Evolutionary conservation across 495 filamentous ascomycete genomes (phyloP).

Genomic region (Penicillium lividum): DNA sequence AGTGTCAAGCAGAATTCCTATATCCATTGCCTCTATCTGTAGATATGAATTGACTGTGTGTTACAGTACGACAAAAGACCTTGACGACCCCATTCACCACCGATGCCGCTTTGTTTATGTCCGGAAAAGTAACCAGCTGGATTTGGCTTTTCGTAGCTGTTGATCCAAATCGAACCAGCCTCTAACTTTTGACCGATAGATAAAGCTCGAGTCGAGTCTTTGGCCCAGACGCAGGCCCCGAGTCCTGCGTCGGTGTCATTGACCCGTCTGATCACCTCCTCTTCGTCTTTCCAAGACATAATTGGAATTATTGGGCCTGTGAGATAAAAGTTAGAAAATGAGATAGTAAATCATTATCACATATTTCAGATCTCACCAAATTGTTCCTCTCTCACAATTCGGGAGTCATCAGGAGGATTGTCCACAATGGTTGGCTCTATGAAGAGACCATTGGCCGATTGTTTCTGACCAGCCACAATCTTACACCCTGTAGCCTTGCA

Average conservation of each 20-base stretch:
- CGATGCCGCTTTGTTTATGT: constrained; percentile 67
- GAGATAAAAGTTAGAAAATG: too few species aligned
- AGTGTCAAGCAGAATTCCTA: too few species aligned
- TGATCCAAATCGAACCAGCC: constrained; percentile 60
- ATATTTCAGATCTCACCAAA: constrained; percentile 26
- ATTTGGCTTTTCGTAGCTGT: constrained; percentile 46
- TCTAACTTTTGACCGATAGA: constrained; percentile 51
- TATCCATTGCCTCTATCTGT: too few species aligned
- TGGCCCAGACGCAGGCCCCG: constrained; percentile 56
- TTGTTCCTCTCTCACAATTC: constrained; percentile 41
- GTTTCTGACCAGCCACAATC: constrained; percentile 38
- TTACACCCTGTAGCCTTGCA: constrained; percentile 45
- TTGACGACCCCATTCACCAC: constrained; percentile 60
- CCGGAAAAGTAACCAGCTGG: constrained; percentile 61
- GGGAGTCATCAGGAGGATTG: constrained; percentile 49
- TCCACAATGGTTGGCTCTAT: constrained; percentile 53
- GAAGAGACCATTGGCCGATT: constrained; percentile 44
- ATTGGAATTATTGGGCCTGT: constrained; percentile 49
- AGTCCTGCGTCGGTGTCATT: constrained; percentile 47
- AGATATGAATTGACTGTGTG: constrained; percentile 33
- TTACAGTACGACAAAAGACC: constrained; percentile 62
- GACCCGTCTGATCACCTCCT: constrained; percentile 51
- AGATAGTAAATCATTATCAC: too few species aligned
- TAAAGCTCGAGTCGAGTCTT: constrained; percentile 48
- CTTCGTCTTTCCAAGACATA: constrained; percentile 49